A percentile compares a stretch with the other conserved stretches of the same genome.
Conservation (phyloP, 2,329 filamentous ascomycete genomes). For the Fusarium metavorans region DNA sequence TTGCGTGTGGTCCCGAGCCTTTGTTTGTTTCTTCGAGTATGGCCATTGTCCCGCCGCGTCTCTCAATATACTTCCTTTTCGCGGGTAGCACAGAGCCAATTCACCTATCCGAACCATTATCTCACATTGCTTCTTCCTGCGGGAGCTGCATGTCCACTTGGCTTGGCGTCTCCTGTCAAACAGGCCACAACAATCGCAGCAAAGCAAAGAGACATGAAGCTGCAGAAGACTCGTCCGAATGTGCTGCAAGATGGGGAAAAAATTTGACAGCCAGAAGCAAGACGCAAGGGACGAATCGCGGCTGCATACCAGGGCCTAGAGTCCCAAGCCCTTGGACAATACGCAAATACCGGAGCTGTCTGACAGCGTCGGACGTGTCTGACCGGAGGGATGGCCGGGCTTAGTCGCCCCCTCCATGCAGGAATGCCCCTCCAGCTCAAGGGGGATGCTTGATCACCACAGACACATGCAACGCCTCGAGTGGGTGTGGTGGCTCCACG, state of each 20-base stretch:
- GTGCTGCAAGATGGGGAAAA: slow-evolving; percentile 20
- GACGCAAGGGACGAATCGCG: slow-evolving; percentile 41
- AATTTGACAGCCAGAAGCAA: slow-evolving; percentile 14
- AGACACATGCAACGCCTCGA: slow-evolving; percentile 33
- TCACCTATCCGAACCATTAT: slow-evolving; percentile 21
- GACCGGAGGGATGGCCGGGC: slow-evolving; percentile 42
- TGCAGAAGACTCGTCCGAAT: slow-evolving; percentile 9
- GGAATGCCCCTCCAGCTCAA: slow-evolving; percentile 46
- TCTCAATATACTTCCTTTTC: slow-evolving; percentile 5
- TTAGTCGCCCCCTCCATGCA: slow-evolving; percentile 38
- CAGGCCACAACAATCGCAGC: slow-evolving; percentile 16
- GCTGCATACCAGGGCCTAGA: slow-evolving; percentile 40
- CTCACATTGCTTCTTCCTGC: slow-evolving; percentile 29
- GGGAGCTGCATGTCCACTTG: slow-evolving; percentile 11
- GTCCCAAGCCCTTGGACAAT: slow-evolving; percentile 32
- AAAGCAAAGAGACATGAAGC: slow-evolving; percentile 20
- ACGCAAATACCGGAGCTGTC: slow-evolving; percentile 36
- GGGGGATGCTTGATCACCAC: slow-evolving; percentile 37
- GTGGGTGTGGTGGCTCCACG: slow-evolving; percentile 42
- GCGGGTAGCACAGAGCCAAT: neutral
- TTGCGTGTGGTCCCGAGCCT: neutral
- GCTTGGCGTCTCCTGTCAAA: slow-evolving; percentile 16
- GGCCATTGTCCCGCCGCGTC: slow-evolving; percentile 2
- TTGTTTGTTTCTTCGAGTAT: slow-evolving; percentile 23
- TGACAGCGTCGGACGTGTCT: slow-evolving; percentile 13